Conservation (phyloP, 2,329 filamentous ascomycete genomes). For the Xylaria sp. region DNA sequence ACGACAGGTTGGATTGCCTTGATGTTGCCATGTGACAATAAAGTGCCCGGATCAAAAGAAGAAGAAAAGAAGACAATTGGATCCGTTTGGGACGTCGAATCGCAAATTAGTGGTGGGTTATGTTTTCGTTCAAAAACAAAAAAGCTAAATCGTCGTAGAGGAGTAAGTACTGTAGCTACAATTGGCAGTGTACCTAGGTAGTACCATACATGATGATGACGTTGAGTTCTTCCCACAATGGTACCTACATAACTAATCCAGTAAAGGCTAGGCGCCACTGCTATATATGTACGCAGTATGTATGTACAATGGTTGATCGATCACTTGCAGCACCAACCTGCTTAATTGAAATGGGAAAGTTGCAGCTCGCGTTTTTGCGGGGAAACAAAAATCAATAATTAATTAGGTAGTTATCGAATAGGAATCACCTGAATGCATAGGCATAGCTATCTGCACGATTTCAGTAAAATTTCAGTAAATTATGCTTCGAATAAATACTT, state of each 20-base stretch:
- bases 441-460: neutral
- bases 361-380: conserved; percentile 18
- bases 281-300: no score
- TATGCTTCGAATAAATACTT: neutral
- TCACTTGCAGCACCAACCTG: conserved; percentile 8
- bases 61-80: conserved; percentile 7
- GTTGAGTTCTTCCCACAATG: conserved; percentile 27
- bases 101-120: conserved; percentile 1
- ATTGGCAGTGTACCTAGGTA: neutral
- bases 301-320: conserved; percentile 16
- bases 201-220: conserved; percentile 30
- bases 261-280: conserved; percentile 3
- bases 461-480: neutral
- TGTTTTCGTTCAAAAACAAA: neutral
- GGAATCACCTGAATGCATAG: no score
- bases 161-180: neutral
- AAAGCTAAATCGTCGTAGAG: neutral
- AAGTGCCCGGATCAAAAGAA: neutral
- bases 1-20: conserved; percentile 7
- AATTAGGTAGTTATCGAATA: no score
- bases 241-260: conserved; percentile 15
- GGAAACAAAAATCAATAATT: no score
- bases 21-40: conserved; percentile 14
- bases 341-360: neutral
- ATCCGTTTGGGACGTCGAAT: neutral